Evolutionary conservation across 2,329 filamentous ascomycete genomes (phyloP).

Genomic region (Trichoderma simmonsii): DNA sequence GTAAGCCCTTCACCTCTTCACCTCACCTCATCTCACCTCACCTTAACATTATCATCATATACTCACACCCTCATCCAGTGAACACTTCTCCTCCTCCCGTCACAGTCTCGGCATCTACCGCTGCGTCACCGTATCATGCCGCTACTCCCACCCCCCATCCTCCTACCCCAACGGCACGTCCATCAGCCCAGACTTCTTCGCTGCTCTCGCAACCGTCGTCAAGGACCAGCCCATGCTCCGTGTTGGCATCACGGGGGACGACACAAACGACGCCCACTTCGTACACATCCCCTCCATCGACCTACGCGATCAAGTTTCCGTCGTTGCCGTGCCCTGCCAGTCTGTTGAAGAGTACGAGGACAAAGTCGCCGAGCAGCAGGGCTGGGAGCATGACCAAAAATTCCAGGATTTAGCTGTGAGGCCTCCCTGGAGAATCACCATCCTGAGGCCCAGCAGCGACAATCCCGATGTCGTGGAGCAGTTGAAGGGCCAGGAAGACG

Average conservation of each 20-base stretch:
- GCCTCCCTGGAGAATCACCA: conserved; percentile 48
- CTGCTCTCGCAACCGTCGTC: conserved; percentile 41
- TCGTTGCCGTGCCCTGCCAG: conserved; percentile 25
- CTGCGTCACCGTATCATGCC: conserved; percentile 45
- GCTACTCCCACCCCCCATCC: conserved; percentile 33
- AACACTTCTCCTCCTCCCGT: conserved; percentile 44
- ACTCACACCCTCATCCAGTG: conserved; percentile 31
- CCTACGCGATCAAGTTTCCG: conserved; percentile 43
- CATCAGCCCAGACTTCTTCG: conserved; percentile 29
- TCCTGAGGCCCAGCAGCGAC: conserved; percentile 29
- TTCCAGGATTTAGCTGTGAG: conserved; percentile 40
- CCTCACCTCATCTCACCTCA: too few species aligned
- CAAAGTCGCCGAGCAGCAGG: conserved; percentile 33
- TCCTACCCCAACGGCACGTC: not conserved
- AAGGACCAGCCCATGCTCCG: conserved; percentile 46
- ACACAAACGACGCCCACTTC: conserved; percentile 43
- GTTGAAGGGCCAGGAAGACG: conserved; percentile 27
- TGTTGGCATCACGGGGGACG: conserved; percentile 46
- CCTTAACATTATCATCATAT: not conserved
- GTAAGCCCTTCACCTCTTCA: conserved; percentile 21
- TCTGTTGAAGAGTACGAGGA: conserved; percentile 30
- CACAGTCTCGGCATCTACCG: conserved; percentile 47
- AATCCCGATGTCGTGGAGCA: conserved; percentile 18
- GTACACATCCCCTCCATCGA: conserved; percentile 42
- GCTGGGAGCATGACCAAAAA: conserved; percentile 38